Conservation (phyloP, 495 filamentous ascomycete genomes). For the Penicillium roqueforti region DNA sequence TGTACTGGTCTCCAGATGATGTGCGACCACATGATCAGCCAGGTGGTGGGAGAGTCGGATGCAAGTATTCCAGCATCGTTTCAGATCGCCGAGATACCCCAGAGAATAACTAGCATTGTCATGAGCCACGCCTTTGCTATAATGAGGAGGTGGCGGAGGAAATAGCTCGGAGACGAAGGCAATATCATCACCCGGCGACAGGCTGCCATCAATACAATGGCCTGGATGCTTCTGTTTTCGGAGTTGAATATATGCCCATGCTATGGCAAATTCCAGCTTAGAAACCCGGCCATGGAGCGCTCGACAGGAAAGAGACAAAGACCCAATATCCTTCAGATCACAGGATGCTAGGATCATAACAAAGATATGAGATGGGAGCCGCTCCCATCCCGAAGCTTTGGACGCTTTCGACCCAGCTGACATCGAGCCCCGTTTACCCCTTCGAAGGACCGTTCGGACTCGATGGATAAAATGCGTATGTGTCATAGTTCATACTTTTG, state of each 20-base stretch:
- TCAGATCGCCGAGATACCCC: constrained; percentile 27
- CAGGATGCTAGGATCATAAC: constrained; percentile 21
- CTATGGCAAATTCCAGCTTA: constrained; percentile 24
- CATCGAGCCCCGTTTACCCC: constrained; percentile 7
- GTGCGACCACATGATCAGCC: constrained; percentile 23
- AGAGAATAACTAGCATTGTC: constrained; percentile 29
- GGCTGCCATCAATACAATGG: neutral
- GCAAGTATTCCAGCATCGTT: constrained; percentile 29
- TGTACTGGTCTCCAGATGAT: constrained; percentile 26
- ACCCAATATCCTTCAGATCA: constrained; percentile 20
- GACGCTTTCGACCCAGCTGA: constrained; percentile 4
- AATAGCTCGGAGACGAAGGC: constrained; percentile 29
- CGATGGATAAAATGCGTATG: constrained; percentile 16
- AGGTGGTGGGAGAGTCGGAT: constrained; percentile 27
- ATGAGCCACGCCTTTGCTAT: constrained; percentile 11
- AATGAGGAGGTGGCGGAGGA: constrained; percentile 29
- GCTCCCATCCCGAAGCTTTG: constrained; percentile 17
- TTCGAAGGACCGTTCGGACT: constrained; percentile 16
- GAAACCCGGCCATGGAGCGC: constrained; percentile 19
- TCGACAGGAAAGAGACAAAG: constrained; percentile 23
- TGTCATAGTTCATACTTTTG: constrained; percentile 7
- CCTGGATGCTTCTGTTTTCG: constrained; percentile 6
- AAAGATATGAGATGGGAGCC: constrained; percentile 22
- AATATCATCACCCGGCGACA: constrained; percentile 25
- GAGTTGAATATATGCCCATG: constrained; percentile 21